These are phyloP conservation scores for Skeletonema tropicum DNA, from an alignment of 108 stramenopile species.

Conservation along the genomic window DNA sequence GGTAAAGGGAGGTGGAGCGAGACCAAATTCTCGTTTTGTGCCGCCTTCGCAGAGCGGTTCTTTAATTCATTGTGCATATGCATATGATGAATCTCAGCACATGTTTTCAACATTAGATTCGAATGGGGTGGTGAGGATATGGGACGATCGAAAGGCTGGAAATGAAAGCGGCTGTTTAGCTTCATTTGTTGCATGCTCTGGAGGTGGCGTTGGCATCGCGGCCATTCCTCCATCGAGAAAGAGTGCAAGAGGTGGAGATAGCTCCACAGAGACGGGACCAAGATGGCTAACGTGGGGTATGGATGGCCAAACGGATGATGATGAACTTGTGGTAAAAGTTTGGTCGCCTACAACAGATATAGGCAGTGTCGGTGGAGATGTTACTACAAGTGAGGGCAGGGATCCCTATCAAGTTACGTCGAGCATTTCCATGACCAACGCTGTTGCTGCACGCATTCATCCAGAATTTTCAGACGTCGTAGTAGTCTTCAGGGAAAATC, in stretches of 20 bases:
- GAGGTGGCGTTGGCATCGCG: slow-evolving; percentile 68
- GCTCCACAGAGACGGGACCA: neutral
- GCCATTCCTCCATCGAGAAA: slow-evolving; percentile 25
- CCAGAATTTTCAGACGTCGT: slow-evolving; percentile 29
- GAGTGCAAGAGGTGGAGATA: neutral
- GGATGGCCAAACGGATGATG: slow-evolving; percentile 40
- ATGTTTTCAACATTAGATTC: slow-evolving; percentile 65
- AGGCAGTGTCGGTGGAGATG: slow-evolving; percentile 6
- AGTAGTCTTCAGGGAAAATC: slow-evolving; percentile 16
- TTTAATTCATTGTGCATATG: slow-evolving; percentile 64
- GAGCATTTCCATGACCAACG: slow-evolving; percentile 32
- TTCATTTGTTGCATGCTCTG: slow-evolving; percentile 55
- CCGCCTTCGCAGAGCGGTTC: slow-evolving; percentile 26
- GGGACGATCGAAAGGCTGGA: slow-evolving; percentile 65
- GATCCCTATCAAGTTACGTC: slow-evolving; percentile 36
- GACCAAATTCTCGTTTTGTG: slow-evolving; percentile 58
- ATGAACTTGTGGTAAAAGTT: slow-evolving; percentile 63
- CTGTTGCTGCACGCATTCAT: slow-evolving; percentile 32
- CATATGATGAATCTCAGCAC: slow-evolving; percentile 57
- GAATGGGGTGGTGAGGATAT: slow-evolving; percentile 63
- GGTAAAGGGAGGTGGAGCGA: slow-evolving; percentile 25
- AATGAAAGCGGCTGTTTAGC: slow-evolving; percentile 25
- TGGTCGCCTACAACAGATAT: slow-evolving; percentile 41
- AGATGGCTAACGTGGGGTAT: slow-evolving; percentile 81
- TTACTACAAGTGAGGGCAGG: neutral